Evolutionary conservation across 768 basidiomycete genomes (phyloP).

Genomic region (Phaeotremella fagi): DNA sequence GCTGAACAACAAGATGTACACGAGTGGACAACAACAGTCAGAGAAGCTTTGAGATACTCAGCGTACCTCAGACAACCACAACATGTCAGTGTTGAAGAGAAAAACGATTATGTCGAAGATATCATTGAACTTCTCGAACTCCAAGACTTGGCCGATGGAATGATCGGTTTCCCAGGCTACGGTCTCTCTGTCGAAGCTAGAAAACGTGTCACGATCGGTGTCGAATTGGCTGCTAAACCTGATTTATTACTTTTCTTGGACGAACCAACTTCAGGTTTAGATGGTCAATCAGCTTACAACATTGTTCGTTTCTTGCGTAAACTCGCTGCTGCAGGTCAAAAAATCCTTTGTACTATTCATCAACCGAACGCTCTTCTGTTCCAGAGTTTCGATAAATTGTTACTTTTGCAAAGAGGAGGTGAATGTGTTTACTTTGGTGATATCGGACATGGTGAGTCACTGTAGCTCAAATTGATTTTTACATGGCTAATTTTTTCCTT

Average conservation of each 20-base stretch:
- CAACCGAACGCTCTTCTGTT: conserved; percentile 84
- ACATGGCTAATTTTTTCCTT: neutral
- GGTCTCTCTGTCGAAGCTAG: conserved; percentile 54
- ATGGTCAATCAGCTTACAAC: conserved; percentile 49
- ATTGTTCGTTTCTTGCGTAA: conserved; percentile 61
- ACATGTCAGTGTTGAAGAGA: conserved; percentile 62
- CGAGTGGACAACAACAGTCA: conserved; percentile 66
- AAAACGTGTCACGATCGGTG: conserved; percentile 80
- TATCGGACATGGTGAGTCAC: conserved; percentile 23
- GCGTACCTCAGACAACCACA: conserved; percentile 72
- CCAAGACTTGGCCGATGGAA: conserved; percentile 74
- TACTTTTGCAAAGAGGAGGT: conserved; percentile 74
- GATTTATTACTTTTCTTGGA: conserved; percentile 78
- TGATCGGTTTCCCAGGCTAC: conserved; percentile 59
- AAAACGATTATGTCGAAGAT: conserved; percentile 67
- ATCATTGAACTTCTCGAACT: conserved; percentile 77
- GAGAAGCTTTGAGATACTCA: conserved; percentile 74
- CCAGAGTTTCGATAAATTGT: conserved; percentile 71
- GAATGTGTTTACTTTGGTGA: conserved; percentile 71
- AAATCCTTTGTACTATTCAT: conserved; percentile 86
- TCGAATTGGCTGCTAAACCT: conserved; percentile 81
- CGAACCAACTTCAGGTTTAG: conserved; percentile 79
- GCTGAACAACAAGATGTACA: conserved; percentile 69
- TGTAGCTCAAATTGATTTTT: neutral
- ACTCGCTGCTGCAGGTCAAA: conserved; percentile 74